A percentile compares a stretch with the other conserved stretches of the same genome.
Conservation (phyloP, 495 filamentous ascomycete species). For the Neurospora africana region DNA sequence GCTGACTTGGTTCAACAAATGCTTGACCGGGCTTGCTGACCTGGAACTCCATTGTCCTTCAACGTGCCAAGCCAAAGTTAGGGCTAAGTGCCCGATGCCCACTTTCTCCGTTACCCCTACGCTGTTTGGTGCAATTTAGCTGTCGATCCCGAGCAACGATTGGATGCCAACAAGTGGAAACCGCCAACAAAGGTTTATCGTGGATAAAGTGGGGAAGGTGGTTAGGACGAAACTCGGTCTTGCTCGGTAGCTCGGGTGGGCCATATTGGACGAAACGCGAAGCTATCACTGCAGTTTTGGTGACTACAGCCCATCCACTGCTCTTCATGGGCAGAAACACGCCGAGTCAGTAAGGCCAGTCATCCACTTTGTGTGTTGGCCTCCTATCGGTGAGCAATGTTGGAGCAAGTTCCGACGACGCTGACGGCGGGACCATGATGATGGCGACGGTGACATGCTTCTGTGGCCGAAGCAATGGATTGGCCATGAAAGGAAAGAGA, state of each 20-base stretch:
- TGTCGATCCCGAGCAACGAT: neutral
- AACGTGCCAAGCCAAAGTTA: neutral
- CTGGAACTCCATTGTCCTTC: neutral
- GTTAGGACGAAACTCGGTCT: neutral
- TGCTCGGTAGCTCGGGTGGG: neutral
- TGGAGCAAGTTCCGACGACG: neutral
- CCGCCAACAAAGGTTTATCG: neutral
- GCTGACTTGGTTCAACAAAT: neutral
- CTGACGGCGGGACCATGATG: neutral
- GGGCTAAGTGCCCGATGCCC: neutral
- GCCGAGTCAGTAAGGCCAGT: neutral
- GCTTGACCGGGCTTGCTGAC: neutral
- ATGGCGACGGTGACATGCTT: neutral
- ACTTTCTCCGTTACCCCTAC: neutral
- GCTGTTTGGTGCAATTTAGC: neutral
- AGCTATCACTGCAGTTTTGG: neutral
- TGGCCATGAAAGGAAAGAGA: neutral
- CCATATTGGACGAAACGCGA: neutral
- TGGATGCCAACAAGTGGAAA: neutral
- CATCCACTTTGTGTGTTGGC: neutral
- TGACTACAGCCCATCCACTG: neutral
- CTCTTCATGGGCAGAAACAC: neutral
- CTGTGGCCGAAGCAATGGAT: neutral
- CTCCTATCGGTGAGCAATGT: neutral
- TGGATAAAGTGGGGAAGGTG: neutral